Base-by-base conservation (phyloP, 148 eudicot genomes). In the Nepenthes gracilis region DNA sequence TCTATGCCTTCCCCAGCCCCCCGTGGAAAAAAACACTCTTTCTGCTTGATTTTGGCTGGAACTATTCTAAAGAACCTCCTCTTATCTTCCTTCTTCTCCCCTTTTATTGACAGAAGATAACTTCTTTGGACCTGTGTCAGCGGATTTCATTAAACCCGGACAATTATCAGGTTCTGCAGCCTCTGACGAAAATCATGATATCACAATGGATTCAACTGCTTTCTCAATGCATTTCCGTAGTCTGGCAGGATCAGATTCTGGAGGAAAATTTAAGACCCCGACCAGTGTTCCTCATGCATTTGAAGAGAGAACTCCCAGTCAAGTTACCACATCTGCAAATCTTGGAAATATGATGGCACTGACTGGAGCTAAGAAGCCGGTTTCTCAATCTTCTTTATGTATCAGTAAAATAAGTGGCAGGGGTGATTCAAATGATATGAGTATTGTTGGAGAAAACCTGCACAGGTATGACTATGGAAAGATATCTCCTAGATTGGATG, bases 131-230 rank as follows among this genome's bases (percentile, higher is more conserved):
- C 95, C 96, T 67, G 95, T 93, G 65, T 86, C 99, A 56, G 72
- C 87, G 52, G 83, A 82, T 67, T 93, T 93, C 56, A 89, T 93
- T 56, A 81, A 76, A 72, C 80, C 83, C 60, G 83, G 90, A 56
- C 69, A 82, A 50, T 62, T 86, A 45, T 89, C 92, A 53, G 87
- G 81, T 65, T 93, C 98, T 57, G 95, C 78, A 43, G 74, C 75
- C 58, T 86, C 83, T 14, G 90, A 93, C 72, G 92, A 77, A 13
- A 70, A 76, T 69, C 95, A 83, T 75, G 99, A 93, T 61, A 67
- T 89, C 45, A 93, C 99, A 1, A 84, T 93, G 99, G 99, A 93
- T 81, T 93, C 99, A 67, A 80, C 97, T 7, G 85, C 97, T 54
- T 93, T 93, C 59, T 89, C 99, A 60, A 85, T 86, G 91, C 94